Evolutionary conservation across 2,329 filamentous ascomycete genomes (phyloP).

Genomic region (Xylariales sp.): DNA sequence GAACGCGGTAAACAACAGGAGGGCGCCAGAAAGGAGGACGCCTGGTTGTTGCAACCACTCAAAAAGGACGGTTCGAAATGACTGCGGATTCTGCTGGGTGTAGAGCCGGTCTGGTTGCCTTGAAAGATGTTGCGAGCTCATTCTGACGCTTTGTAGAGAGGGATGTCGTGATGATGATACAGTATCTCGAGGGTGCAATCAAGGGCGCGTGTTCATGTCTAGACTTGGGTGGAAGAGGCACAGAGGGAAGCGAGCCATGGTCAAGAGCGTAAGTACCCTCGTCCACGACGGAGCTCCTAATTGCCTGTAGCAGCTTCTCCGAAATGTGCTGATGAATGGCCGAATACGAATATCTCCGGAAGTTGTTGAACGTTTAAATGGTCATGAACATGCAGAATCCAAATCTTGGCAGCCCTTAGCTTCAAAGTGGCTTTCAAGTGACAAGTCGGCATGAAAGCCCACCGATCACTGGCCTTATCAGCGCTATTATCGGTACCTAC

Average conservation of each 20-base stretch:
- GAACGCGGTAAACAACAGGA: slow-evolving; percentile 29
- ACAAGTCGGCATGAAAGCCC: background rate
- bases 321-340: no score
- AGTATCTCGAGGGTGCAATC: slow-evolving; percentile 10
- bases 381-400: no score
- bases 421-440: no score
- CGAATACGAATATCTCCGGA: background rate
- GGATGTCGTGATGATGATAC: slow-evolving; percentile 5
- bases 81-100: slow-evolving; percentile 16
- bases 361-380: no score
- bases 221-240: background rate
- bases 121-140: slow-evolving; percentile 31
- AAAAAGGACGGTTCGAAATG: slow-evolving; percentile 20
- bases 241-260: slow-evolving; percentile 11
- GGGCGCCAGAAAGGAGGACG: slow-evolving; percentile 28
- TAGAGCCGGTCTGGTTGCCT: slow-evolving; percentile 25
- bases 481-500: slow-evolving; percentile 8
- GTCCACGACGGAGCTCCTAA: no score
- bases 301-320: no score
- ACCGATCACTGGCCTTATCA: slow-evolving; percentile 7
- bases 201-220: slow-evolving; percentile 5
- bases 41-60: slow-evolving; percentile 31
- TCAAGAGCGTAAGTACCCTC: slow-evolving; percentile 10
- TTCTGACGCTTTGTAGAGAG: slow-evolving; percentile 27
- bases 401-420: no score